Conservation (phyloP, 129 eudicot species). For the Scalesia atractyloides region DNA sequence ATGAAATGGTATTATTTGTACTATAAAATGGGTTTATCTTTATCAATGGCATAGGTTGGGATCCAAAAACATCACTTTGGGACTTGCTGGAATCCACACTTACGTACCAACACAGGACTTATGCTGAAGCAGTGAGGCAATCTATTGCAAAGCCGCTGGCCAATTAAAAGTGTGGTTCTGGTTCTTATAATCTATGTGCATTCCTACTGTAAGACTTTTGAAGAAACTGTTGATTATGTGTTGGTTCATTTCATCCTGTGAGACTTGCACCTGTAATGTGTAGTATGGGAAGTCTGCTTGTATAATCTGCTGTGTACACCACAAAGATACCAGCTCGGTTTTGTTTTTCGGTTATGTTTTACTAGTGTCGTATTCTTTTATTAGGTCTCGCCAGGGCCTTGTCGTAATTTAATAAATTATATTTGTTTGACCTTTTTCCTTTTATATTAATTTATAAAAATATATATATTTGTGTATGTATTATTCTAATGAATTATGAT, state of each 20-base stretch:
- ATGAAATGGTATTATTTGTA: background rate
- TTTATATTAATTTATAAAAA: no score
- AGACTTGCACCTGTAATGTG: conserved; percentile 21
- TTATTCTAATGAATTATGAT: no score
- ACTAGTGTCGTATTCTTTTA: conserved; percentile 25
- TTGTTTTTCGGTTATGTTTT: conserved; percentile 3
- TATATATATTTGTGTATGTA: no score
- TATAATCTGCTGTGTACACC: conserved; percentile 24
- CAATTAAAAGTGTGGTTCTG: conserved; percentile 27
- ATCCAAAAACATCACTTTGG: conserved; percentile 93
- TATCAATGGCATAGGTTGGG: conserved; percentile 87
- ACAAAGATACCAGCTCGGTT: conserved; percentile 12
- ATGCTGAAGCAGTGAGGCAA: conserved; percentile 85
- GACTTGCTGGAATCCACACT: conserved; percentile 96
- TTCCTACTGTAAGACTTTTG: conserved; percentile 12
- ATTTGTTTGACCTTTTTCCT: no score
- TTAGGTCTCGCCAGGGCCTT: background rate
- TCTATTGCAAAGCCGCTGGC: conserved; percentile 75
- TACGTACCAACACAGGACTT: conserved; percentile 97
- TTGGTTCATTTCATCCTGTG: conserved; percentile 19
- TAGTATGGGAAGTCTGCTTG: conserved; percentile 24
- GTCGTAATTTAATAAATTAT: conserved; percentile 25
- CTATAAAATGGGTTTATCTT: no score
- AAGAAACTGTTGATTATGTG: conserved; percentile 7
- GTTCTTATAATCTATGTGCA: conserved; percentile 11